Conservation (phyloP, 1,284 basidiomycete genomes). For the Ceratobasidium sp. region DNA sequence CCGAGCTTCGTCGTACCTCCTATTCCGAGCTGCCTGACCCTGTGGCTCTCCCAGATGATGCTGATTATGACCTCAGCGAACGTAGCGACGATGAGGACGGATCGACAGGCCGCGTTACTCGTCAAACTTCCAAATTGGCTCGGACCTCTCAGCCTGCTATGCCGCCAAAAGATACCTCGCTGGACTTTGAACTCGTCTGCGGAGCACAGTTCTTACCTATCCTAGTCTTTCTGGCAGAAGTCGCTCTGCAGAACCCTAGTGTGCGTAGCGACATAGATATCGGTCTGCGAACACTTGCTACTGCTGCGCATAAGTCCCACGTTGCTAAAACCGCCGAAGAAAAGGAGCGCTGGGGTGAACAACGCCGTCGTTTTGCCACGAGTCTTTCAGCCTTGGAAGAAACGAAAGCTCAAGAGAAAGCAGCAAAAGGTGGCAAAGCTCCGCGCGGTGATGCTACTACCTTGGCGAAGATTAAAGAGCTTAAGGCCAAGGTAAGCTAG, state of each 20-base stretch:
- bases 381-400: constrained; percentile 5
- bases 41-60: neutral
- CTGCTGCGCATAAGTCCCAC: constrained; percentile 25
- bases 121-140: constrained; percentile 17
- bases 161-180: constrained; percentile 32
- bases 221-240: constrained; percentile 32
- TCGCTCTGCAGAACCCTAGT: constrained; percentile 24
- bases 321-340: constrained; percentile 28
- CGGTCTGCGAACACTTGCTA: constrained; percentile 15
- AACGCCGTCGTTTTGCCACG: constrained; percentile 25
- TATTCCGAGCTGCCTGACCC: constrained; percentile 28
- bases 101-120: constrained; percentile 11
- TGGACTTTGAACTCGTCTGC: constrained; percentile 21
- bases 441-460: constrained; percentile 13
- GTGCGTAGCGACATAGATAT: constrained; percentile 36
- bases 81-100: constrained; percentile 27
- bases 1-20: constrained; percentile 22
- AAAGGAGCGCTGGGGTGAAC: constrained; percentile 15
- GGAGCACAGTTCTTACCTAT: constrained; percentile 38
- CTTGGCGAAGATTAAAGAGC: constrained; percentile 26
- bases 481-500: constrained; percentile 28
- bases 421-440: constrained; percentile 27
- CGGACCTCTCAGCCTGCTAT: constrained; percentile 16
- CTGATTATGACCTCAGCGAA: neutral
- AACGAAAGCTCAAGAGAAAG: constrained; percentile 17